These are phyloP conservation scores for Ophiostoma pallidulum DNA, from an alignment of 2,329 filamentous ascomycete species.

Conservation along the genomic window DNA sequence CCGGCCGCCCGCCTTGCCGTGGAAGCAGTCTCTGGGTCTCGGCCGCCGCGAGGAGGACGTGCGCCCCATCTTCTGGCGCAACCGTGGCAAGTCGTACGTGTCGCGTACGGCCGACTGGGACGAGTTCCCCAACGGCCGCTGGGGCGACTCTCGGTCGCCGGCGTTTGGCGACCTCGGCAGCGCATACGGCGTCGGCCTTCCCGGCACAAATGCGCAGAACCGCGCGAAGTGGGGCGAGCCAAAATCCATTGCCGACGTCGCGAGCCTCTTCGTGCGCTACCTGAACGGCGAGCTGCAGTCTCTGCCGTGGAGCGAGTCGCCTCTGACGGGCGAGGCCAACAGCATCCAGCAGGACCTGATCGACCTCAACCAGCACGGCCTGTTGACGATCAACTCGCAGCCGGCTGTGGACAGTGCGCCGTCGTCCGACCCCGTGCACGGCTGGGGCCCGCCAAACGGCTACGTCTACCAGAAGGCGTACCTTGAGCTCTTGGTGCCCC, in stretches of 20 bases:
- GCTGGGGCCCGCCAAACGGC: conserved; percentile 90
- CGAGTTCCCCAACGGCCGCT: conserved; percentile 96
- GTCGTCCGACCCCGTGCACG: conserved; percentile 76
- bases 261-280: conserved; percentile 76
- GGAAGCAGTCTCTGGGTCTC: conserved; percentile 87
- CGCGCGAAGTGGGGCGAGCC: conserved; percentile 91
- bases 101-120: conserved; percentile 97
- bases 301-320: conserved; percentile 88
- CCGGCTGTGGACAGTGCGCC: conserved; percentile 86
- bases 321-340: conserved; percentile 74
- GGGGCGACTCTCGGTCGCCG: conserved; percentile 93
- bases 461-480: conserved; percentile 99
- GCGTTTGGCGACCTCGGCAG: conserved; percentile 93
- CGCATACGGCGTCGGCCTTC: conserved; percentile 84
- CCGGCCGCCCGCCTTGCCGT: conserved; percentile 76
- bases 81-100: conserved; percentile 91
- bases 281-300: conserved; percentile 70
- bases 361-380: conserved; percentile 71
- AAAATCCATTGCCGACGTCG: conserved; percentile 66
- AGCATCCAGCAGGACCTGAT: conserved; percentile 69
- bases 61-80: conserved; percentile 96
- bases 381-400: conserved; percentile 96
- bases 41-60: conserved; percentile 89
- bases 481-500: conserved; percentile 79
- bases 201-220: conserved; percentile 92